These are phyloP conservation scores for Fusarium sp. DNA, from an alignment of 2,329 filamentous ascomycete genomes.

Conservation along the genomic window DNA sequence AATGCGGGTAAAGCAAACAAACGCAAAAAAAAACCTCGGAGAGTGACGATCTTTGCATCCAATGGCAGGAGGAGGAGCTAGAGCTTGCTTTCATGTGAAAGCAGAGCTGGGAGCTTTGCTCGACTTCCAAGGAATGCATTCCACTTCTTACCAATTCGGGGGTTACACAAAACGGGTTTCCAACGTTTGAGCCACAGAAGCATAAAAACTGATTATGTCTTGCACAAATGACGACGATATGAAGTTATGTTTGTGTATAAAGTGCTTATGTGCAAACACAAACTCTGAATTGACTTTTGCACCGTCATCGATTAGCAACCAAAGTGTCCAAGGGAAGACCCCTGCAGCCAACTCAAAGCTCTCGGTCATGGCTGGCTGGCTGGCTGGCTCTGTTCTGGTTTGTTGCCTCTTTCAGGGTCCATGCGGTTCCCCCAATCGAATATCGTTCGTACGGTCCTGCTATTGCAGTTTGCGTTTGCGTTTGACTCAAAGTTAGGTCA, in stretches of 20 bases:
- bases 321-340: background rate
- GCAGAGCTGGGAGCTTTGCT: background rate
- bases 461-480: background rate
- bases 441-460: slow-evolving; percentile 14
- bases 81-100: slow-evolving; percentile 26
- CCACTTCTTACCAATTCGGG: slow-evolving; percentile 5
- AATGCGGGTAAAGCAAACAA: slow-evolving; percentile 3
- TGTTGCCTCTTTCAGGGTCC: slow-evolving; percentile 19
- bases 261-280: background rate
- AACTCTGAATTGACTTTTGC: background rate
- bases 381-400: background rate
- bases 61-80: slow-evolving; percentile 21
- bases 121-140: background rate
- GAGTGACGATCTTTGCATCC: slow-evolving; percentile 29
- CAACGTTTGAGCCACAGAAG: slow-evolving; percentile 13
- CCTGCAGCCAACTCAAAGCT: background rate
- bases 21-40: background rate
- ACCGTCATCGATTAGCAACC: slow-evolving; percentile 4
- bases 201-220: background rate
- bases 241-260: slow-evolving; percentile 2
- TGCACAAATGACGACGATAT: background rate
- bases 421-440: slow-evolving; percentile 4
- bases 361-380: background rate
- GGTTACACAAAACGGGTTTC: slow-evolving; percentile 19
- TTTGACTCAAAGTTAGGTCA: background rate